Percentiles rank a stretch among this genome's conserved stretches.
These are phyloP conservation scores for Geum urbanum DNA, from an alignment of 306 rosid genomes.

Conservation along the genomic window DNA sequence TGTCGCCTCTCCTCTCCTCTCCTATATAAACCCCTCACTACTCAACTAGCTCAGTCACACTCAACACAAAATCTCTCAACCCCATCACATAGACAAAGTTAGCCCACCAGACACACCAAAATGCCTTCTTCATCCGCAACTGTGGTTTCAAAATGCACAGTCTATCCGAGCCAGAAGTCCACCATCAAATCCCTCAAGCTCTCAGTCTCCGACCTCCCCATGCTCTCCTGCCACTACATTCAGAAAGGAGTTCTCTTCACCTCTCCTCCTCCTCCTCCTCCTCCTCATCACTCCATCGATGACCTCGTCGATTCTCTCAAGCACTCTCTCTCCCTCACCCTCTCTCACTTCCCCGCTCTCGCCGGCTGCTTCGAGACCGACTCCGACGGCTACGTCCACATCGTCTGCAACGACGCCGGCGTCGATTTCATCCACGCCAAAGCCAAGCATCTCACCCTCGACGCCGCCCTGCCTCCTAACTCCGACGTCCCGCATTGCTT, in stretches of 20 bases:
- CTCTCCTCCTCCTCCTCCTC: conserved; percentile 60
- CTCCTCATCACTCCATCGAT: conserved; percentile 25
- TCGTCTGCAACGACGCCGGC: conserved; percentile 70
- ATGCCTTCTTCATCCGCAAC: conserved; percentile 77
- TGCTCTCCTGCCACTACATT: conserved; percentile 87
- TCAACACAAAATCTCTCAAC: conserved; percentile 4
- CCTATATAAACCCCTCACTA: conserved; percentile 24
- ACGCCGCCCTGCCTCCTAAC: conserved; percentile 24
- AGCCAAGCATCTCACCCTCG: conserved; percentile 47
- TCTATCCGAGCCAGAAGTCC: conserved; percentile 54
- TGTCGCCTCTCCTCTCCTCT: not conserved
- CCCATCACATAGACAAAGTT: not conserved
- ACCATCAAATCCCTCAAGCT: conserved; percentile 48
- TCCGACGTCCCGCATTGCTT: conserved; percentile 59
- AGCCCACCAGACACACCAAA: not conserved
- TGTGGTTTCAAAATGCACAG: conserved; percentile 48
- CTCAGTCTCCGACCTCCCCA: conserved; percentile 80
- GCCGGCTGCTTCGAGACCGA: conserved; percentile 72
- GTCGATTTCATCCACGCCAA: conserved; percentile 61
- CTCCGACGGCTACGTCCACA: conserved; percentile 44
- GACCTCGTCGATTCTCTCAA: conserved; percentile 48
- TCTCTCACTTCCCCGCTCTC: conserved; percentile 70
- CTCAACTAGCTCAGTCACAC: conserved; percentile 4
- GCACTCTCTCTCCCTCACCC: conserved; percentile 50
- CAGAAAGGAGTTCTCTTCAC: conserved; percentile 67